Evolutionary conservation across 306 rosid species (phyloP), one percentile per base, ranked within the genome.

Genomic region (Malus fusca): DNA sequence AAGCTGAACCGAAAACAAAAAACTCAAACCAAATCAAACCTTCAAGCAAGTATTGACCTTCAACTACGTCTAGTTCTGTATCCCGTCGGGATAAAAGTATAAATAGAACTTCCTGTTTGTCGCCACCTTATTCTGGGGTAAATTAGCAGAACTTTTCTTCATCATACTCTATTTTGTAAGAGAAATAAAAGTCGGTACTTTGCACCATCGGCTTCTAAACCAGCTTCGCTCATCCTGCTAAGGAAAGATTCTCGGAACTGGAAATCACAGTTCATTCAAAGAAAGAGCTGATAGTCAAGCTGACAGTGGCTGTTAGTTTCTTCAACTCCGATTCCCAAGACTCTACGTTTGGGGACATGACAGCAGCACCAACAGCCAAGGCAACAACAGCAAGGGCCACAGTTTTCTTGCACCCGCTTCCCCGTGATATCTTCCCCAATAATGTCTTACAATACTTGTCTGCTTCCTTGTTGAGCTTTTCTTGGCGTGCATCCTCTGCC

Each of bases 371-470:
- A 19, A 85, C 86, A 71, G 90, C 93, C 79, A 84, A 8, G 44
- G 87, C 93, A 56, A 90, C 56, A 51, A 77, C 86, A 6, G 87
- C 69, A 30, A 95, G 9, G 74, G 85, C 88, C 89, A 89, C 68
- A 69, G 88, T 77, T 76, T 83, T 78, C 65, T 63, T 40, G 76
- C 95, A 85, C 9, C 96, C 95, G 69, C 80, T 75, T 62, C 98
- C 81, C n/a, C 80, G 88, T 0, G 98, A 87, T 60, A 82, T 79
- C 86, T 83, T 90, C 74, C 87, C 90, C 52, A 85, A 48, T 68
- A 92, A 46, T 59, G 73, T 72, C 85, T 94, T 90, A 11, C 85
- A 75, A 66, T 90, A 89, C 86, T 89, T 92, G 84, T 94, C 90
- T 8, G 93, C 91, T 25, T 92, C 95, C 93, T 92, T 88, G 78